A percentile compares a stretch with the other conserved stretches of the same genome.
Evolutionary conservation across 768 basidiomycete genomes (phyloP).

Genomic region (Kwoniella mangroviensis): DNA sequence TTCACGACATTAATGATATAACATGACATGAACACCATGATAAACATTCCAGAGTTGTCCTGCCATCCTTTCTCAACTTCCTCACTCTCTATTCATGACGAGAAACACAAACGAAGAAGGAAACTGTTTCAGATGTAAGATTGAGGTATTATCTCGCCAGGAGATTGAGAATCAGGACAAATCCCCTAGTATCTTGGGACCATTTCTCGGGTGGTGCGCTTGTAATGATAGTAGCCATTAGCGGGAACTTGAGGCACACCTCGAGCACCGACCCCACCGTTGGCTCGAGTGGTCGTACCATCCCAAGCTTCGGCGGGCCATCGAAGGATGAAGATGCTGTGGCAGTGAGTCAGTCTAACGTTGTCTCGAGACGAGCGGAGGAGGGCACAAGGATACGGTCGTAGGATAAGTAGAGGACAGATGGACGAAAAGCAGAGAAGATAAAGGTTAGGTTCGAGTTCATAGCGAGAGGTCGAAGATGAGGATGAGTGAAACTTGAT

Average conservation of each 20-base stretch:
- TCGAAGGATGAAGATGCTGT: conserved; percentile 44
- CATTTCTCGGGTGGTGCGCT: conserved; percentile 56
- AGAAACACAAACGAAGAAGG: background rate
- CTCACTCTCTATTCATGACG: background rate
- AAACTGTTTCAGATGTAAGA: background rate
- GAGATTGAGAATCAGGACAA: background rate
- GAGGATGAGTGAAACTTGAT: background rate
- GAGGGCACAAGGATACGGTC: background rate
- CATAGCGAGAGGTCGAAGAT: background rate
- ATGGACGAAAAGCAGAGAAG: background rate
- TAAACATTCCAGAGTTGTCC: background rate
- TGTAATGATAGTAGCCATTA: conserved; percentile 57
- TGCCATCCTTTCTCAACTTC: background rate
- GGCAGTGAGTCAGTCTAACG: background rate
- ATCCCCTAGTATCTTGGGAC: conserved; percentile 39
- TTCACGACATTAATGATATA: conserved; percentile 3
- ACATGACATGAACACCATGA: background rate
- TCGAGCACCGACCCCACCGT: conserved; percentile 36
- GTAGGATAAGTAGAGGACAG: background rate
- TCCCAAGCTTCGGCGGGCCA: conserved; percentile 56
- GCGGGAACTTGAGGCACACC: conserved; percentile 35
- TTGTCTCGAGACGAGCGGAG: background rate
- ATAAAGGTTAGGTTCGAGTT: background rate
- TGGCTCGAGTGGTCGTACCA: conserved; percentile 36
- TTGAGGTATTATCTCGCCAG: background rate